These are phyloP conservation scores for Sarcocystis neurona DNA, from an alignment of 169 alveolate species.

Conservation along the genomic window DNA sequence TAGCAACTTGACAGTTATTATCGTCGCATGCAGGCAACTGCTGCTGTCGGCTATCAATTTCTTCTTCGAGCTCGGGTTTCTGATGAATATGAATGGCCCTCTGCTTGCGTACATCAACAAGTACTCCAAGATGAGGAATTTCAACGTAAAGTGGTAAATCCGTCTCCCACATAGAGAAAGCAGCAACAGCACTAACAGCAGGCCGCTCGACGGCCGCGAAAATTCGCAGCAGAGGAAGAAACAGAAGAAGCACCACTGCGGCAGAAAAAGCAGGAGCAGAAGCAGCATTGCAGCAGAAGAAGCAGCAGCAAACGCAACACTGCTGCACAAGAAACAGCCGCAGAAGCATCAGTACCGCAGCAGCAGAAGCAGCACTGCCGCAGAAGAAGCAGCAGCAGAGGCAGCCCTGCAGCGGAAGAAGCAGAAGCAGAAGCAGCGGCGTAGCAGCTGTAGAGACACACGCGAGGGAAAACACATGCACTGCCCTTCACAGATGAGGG, in stretches of 20 bases:
- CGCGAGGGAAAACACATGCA: no score
- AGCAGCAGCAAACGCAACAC: no score
- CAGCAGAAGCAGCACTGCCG: no score
- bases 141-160: slow-evolving; percentile 55
- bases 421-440: no score
- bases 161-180: not conserved
- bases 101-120: slow-evolving; percentile 42
- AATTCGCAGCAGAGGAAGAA: not conserved
- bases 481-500: no score
- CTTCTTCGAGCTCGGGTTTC: slow-evolving; percentile 60
- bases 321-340: no score
- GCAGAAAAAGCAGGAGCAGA: no score
- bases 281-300: no score
- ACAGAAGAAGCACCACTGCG: not conserved
- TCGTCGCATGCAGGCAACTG: slow-evolving; percentile 52
- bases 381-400: no score
- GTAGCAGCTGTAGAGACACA: no score
- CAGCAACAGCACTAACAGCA: not conserved
- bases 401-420: no score
- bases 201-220: not conserved
- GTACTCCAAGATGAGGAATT: slow-evolving; percentile 41
- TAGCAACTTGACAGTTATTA: slow-evolving; percentile 42
- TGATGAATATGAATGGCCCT: slow-evolving; percentile 59
- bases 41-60: slow-evolving; percentile 53
- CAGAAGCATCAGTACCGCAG: no score